Percentiles rank a stretch among this genome's conserved stretches.
phyloP scores from a whole-genome alignment of 441 rosid genomes.

The Jatropha podagrica region DNA sequence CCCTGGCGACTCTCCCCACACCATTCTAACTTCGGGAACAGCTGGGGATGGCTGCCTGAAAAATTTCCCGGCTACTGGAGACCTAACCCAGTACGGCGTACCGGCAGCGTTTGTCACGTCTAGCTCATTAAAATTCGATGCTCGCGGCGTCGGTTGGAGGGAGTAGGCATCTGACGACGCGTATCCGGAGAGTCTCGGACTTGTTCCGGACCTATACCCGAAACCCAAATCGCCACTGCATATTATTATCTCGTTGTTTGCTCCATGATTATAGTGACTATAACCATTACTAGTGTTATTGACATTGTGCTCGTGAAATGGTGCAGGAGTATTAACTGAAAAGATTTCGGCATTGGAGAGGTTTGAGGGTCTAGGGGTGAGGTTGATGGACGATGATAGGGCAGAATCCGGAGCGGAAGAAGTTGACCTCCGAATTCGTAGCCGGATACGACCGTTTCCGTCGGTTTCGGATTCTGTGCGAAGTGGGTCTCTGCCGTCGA shows the following conservation, averaged over 20 bases:
- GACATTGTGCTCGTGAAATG: conserved; percentile 24
- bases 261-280: conserved; percentile 15
- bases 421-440: conserved; percentile 70
- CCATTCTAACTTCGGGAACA: conserved; percentile 37
- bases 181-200: conserved; percentile 66
- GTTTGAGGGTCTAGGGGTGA: conserved; percentile 73
- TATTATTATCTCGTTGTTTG: conserved; percentile 41
- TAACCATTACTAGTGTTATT: neutral
- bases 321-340: conserved; percentile 65
- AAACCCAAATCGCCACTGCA: conserved; percentile 51
- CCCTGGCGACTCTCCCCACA: conserved; percentile 58
- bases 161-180: conserved; percentile 82
- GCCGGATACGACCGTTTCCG: conserved; percentile 51
- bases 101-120: conserved; percentile 38
- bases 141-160: conserved; percentile 76
- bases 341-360: conserved; percentile 80
- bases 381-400: conserved; percentile 52
- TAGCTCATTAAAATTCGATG: conserved; percentile 67
- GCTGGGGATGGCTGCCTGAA: conserved; percentile 51
- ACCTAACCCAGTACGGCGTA: conserved; percentile 61
- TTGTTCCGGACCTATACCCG: conserved; percentile 47
- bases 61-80: conserved; percentile 56
- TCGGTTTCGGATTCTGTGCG: conserved; percentile 68
- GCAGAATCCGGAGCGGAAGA: conserved; percentile 66
- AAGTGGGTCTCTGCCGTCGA: conserved; percentile 72